phyloP scores from a whole-genome alignment of 768 basidiomycete genomes.

The Termitomyces heimii region DNA sequence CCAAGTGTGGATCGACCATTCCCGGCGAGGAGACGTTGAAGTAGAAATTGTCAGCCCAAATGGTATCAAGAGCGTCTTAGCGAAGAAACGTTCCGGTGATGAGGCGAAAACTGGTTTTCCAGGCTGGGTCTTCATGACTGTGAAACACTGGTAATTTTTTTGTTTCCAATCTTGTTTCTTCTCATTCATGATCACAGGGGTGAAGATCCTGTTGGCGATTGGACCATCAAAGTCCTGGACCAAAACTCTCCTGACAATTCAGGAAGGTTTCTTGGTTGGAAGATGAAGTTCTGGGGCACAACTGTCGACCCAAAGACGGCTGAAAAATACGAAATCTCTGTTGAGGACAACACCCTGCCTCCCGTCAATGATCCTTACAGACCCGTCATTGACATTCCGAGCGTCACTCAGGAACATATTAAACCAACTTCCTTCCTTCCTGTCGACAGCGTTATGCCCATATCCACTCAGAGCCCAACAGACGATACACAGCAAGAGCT shows the following conservation, averaged over 20 bases:
- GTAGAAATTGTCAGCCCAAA: conserved; percentile 84
- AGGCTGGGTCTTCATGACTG: conserved; percentile 95
- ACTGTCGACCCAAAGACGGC: conserved; percentile 65
- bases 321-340: conserved; percentile 52
- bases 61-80: conserved; percentile 81
- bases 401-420: conserved; percentile 54
- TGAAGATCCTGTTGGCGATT: conserved; percentile 86
- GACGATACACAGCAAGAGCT: conserved; percentile 24
- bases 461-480: conserved; percentile 29
- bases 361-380: conserved; percentile 32
- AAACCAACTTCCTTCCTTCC: conserved; percentile 87
- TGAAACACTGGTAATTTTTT: conserved; percentile 87
- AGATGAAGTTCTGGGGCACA: conserved; percentile 89
- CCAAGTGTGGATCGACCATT: conserved; percentile 87
- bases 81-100: conserved; percentile 64
- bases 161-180: conserved; percentile 5
- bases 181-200: conserved; percentile 56
- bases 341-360: conserved; percentile 43
- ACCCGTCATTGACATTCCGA: conserved; percentile 25
- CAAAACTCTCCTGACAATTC: conserved; percentile 46
- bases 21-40: conserved; percentile 85
- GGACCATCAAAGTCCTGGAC: conserved; percentile 87
- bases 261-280: conserved; percentile 84
- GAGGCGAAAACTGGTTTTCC: conserved; percentile 61
- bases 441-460: conserved; percentile 60